Conservation (phyloP, 1,139 yeast species). For the Hyphopichia pseudoburtonii region DNA sequence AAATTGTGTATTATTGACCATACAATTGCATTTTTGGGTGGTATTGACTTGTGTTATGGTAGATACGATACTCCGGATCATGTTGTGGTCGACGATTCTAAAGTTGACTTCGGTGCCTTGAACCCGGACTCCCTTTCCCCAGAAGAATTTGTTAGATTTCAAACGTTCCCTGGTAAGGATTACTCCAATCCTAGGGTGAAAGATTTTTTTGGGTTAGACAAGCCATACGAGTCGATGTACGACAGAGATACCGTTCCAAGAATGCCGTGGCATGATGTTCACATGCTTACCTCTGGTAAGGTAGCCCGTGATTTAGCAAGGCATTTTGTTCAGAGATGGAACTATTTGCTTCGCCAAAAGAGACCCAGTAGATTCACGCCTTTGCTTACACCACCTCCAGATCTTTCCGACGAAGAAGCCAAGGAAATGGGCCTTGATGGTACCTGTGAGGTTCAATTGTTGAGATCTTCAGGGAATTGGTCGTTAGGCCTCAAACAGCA, state of each 20-base stretch:
- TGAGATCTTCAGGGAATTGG: constrained; percentile 92
- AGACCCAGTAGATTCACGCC: constrained; percentile 95
- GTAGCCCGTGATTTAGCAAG: constrained; percentile 90
- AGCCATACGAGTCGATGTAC: constrained; percentile 91
- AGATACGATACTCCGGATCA: constrained; percentile 97
- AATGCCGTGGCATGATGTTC: constrained; percentile 99
- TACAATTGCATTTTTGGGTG: constrained; percentile 89
- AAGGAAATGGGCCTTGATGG: constrained; percentile 66
- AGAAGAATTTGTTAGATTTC: constrained; percentile 49
- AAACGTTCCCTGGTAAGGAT: constrained; percentile 94
- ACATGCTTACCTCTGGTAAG: constrained; percentile 95
- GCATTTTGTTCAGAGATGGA: constrained; percentile 98
- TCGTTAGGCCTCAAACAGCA: constrained; percentile 82
- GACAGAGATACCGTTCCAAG: constrained; percentile 80
- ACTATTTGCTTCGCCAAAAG: constrained; percentile 85
- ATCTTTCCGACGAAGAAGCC: constrained; percentile 72
- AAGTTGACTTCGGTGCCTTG: constrained; percentile 38
- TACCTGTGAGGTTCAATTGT: constrained; percentile 86
- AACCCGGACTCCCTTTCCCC: constrained; percentile 26
- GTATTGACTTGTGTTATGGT: constrained; percentile 93
- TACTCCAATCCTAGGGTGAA: constrained; percentile 93
- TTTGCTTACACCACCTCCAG: constrained; percentile 87
- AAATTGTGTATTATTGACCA: constrained; percentile 86
- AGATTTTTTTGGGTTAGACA: constrained; percentile 78
- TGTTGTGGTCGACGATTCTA: constrained; percentile 75